Evolutionary conservation across 2,329 filamentous ascomycete species (phyloP).

Genomic region (Hymenoscyphus scutula): DNA sequence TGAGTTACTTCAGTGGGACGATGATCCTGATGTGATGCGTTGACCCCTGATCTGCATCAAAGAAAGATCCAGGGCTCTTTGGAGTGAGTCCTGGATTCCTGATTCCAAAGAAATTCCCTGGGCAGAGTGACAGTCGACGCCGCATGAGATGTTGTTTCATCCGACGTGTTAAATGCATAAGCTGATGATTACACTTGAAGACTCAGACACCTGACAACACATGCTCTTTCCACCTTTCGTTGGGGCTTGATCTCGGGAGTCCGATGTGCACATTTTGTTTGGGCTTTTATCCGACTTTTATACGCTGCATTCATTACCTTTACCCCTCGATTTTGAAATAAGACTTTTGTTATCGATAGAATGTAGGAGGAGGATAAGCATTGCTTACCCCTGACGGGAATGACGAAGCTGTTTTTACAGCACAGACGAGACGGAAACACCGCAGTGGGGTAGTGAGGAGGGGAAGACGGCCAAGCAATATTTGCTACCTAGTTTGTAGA

Average conservation of each 20-base stretch:
- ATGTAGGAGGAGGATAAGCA: neutral
- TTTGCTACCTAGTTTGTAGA: neutral
- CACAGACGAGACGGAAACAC: conserved; percentile 10
- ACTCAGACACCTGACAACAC: no score
- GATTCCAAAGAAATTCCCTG: neutral
- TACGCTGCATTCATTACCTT: neutral
- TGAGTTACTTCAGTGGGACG: no score
- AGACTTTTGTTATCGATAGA: conserved; percentile 1
- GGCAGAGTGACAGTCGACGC: neutral
- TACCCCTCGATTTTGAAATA: neutral
- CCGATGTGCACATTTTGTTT: no score
- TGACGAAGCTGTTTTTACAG: conserved; percentile 12
- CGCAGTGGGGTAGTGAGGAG: neutral
- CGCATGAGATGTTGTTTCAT: neutral
- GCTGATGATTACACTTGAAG: no score
- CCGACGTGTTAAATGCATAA: neutral
- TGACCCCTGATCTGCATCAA: conserved; percentile 1
- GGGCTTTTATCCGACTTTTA: neutral
- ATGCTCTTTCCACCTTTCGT: no score
- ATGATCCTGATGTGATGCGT: neutral
- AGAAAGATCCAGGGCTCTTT: neutral
- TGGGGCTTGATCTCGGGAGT: no score
- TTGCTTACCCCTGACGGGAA: neutral
- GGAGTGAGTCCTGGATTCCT: neutral
- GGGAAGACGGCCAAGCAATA: conserved; percentile 2